Base-by-base conservation (phyloP, 1,284 basidiomycete species). In the Meira miltonrushii region DNA sequence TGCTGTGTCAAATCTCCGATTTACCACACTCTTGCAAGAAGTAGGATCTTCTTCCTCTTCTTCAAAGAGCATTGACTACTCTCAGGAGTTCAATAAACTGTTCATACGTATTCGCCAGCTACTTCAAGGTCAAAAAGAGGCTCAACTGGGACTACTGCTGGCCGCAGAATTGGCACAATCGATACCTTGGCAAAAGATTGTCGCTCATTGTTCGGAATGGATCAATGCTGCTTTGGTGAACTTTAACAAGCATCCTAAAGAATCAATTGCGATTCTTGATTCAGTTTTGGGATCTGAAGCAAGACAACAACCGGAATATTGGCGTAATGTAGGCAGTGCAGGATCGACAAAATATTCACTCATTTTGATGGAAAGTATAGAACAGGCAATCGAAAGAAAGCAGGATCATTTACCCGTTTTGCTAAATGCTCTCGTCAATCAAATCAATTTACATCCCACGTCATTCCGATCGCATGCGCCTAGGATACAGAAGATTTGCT, bases 401-500 rank as follows among this genome's bases (percentile, higher is more conserved):
- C 13, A 43, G 6, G 40, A 19, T 5, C 40, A 15, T 43, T 19
- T 15, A 19, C 25, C 17, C 17, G 12, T 33, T 15, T 13, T 38
- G 15, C 15, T 53, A 19, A 13, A 41, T 8, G 12, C 50, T 12
- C 37, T 53, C 28, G 8, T n/a, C 19, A 33, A 39, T 12, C 50
- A 53, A 33, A 25, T 38, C 5, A 17, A 33, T 4, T 21, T 53
- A 23, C 50, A 53, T 53, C 50, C 50, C 11, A n/a, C 50, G 6
- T 4, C 28, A 4, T 53, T 19, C 23, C 19, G 50, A 39, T 41
- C 50, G 5, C 37, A 39, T 19, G 50, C 50, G 15, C 13, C 50
- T 3, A n/a, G 13, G 23, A 38, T 53, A 2, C 50, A 53, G 11
- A 53, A 53, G 50, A 12, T 53, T 13, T 53, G 50, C 15, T 19